Evolutionary conservation across 1,284 basidiomycete genomes (phyloP).

Genomic region (Apiotrichum laibachii): DNA sequence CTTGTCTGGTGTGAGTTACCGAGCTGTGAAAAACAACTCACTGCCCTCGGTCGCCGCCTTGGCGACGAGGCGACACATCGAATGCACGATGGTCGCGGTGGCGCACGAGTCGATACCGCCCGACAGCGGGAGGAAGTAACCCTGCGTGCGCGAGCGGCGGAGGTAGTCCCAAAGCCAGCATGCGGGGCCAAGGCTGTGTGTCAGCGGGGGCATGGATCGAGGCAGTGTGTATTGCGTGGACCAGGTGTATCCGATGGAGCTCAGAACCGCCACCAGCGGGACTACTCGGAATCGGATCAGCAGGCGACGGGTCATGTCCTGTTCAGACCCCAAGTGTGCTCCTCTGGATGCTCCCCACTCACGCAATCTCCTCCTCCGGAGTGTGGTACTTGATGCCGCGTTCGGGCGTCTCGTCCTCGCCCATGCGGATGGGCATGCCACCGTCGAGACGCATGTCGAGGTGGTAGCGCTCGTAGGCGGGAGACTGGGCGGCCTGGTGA

Average conservation of each 20-base stretch:
- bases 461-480: constrained; percentile 72
- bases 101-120: constrained; percentile 99
- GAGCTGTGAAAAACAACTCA: constrained; percentile 45
- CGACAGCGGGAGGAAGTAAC: constrained; percentile 93
- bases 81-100: constrained; percentile 90
- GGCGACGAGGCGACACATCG: constrained; percentile 88
- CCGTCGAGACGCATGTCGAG: constrained; percentile 69
- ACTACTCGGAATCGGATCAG: too few relatives aligned
- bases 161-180: constrained; percentile 99
- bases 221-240: too few relatives aligned
- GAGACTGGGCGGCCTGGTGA: constrained; percentile 79
- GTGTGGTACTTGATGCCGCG: constrained; percentile 68
- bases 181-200: constrained; percentile 79
- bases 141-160: constrained; percentile 85
- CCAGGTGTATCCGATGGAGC: too few relatives aligned
- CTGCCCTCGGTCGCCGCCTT: constrained; percentile 70
- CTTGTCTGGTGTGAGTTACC: constrained; percentile 57
- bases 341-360: constrained; percentile 45
- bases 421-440: constrained; percentile 60
- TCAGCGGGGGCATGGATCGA: too few relatives aligned
- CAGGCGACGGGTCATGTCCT: too few relatives aligned
- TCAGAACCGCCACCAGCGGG: too few relatives aligned
- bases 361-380: constrained; percentile 98
- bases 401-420: constrained; percentile 63
- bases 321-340: too few relatives aligned